Evolutionary conservation across 2,329 filamentous ascomycete species (phyloP).

Genomic region (Trichophyton mentagrophytes): DNA sequence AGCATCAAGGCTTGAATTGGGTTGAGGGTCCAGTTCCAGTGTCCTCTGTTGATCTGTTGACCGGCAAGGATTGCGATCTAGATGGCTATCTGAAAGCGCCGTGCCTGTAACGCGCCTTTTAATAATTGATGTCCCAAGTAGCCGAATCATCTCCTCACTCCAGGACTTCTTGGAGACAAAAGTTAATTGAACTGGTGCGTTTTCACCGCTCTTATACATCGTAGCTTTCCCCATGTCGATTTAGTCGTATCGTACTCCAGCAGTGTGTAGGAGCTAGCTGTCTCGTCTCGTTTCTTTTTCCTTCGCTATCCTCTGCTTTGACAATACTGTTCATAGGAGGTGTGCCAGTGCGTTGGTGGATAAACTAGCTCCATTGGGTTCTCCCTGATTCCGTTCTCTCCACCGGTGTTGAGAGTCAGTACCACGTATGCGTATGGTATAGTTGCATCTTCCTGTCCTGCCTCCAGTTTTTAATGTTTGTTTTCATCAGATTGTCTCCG

Average conservation of each 20-base stretch:
- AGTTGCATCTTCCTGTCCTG: neutral
- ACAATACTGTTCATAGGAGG: neutral
- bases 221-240: neutral
- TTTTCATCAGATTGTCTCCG: neutral
- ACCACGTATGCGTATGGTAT: neutral
- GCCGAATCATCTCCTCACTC: neutral
- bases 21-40: neutral
- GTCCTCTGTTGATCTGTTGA: neutral
- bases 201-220: slow-evolving; percentile 1
- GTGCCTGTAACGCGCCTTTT: neutral
- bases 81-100: neutral
- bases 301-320: neutral
- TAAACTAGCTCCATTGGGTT: neutral
- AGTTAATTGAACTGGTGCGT: neutral
- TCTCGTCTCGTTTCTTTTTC: neutral
- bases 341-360: neutral
- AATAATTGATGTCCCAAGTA: neutral
- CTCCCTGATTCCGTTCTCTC: neutral
- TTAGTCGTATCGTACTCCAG: neutral
- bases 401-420: neutral
- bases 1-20: neutral
- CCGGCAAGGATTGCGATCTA: neutral
- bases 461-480: slow-evolving; percentile 6
- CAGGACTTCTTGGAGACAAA: neutral
- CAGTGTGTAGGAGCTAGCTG: neutral